Percentiles rank a stretch among this genome's conserved stretches.
Conservation (phyloP, 495 filamentous ascomycete genomes). For the Trichoderma virens region DNA sequence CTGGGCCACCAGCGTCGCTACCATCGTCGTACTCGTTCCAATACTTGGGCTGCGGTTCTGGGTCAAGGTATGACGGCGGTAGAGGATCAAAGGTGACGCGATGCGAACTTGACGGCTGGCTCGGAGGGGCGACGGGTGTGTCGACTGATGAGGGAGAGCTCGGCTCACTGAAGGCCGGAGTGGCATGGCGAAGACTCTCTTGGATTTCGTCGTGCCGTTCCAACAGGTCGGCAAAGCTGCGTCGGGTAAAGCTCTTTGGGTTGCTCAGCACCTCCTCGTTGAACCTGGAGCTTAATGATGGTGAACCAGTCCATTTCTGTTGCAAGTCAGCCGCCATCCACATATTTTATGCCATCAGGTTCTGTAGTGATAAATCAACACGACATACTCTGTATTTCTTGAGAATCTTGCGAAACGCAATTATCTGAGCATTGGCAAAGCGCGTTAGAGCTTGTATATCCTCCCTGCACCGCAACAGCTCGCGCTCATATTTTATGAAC, state of each 20-base stretch:
- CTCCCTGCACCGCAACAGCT: conserved; percentile 45
- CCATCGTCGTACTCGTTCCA: conserved; percentile 64
- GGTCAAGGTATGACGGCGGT: conserved; percentile 9
- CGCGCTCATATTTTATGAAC: conserved; percentile 41
- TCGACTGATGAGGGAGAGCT: conserved; percentile 14
- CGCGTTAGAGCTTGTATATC: conserved; percentile 54
- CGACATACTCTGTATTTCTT: conserved; percentile 58
- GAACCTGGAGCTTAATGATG: conserved; percentile 49
- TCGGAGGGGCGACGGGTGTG: conserved; percentile 16
- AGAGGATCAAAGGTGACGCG: conserved; percentile 16
- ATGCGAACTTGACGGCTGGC: conserved; percentile 13
- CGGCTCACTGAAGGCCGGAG: conserved; percentile 9
- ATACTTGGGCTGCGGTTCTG: conserved; percentile 29
- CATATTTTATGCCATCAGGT: too few species aligned
- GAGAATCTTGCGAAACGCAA: conserved; percentile 62
- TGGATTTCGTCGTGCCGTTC: conserved; percentile 49
- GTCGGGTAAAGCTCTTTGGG: conserved; percentile 55
- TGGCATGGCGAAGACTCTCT: conserved; percentile 35
- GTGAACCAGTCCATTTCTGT: conserved; percentile 62
- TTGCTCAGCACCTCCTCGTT: conserved; percentile 44
- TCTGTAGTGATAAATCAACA: too few species aligned
- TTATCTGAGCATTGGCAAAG: conserved; percentile 55
- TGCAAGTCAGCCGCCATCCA: not conserved
- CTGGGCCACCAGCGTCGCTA: conserved; percentile 45
- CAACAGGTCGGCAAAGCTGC: conserved; percentile 48